These are phyloP conservation scores for Podospora fimiseda DNA, from an alignment of 495 filamentous ascomycete species.

Conservation along the genomic window DNA sequence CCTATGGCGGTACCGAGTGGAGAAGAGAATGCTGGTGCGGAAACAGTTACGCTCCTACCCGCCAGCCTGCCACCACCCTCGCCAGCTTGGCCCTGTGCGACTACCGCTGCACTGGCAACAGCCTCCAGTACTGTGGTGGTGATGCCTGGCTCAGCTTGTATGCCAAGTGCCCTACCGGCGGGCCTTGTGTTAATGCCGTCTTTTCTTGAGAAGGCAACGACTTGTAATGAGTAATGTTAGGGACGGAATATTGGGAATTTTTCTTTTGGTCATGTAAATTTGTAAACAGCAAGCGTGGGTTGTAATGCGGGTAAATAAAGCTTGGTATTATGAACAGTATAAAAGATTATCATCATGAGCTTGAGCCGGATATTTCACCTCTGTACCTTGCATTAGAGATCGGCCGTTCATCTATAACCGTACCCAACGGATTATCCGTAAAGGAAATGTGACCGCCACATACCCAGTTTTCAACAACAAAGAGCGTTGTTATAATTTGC, in stretches of 20 bases:
- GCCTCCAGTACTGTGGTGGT: constrained; percentile 38
- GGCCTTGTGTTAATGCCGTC: constrained; percentile 18
- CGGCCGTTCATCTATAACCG: no score
- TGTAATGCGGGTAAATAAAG: no score
- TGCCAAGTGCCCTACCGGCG: constrained; percentile 18
- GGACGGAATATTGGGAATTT: not conserved
- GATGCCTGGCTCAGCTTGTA: constrained; percentile 29
- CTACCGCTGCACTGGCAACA: constrained; percentile 35
- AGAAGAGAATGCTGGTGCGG: constrained; percentile 63
- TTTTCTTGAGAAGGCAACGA: constrained; percentile 12
- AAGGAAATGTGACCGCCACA: no score
- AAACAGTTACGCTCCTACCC: constrained; percentile 29
- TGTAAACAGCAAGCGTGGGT: no score
- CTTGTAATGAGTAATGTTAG: not conserved
- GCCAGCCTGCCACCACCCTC: constrained; percentile 20
- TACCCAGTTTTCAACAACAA: no score
- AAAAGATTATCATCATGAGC: no score
- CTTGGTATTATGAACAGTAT: no score
- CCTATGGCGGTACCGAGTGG: constrained; percentile 58
- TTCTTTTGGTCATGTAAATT: not conserved
- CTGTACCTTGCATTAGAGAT: no score
- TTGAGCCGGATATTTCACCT: no score
- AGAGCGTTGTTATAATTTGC: no score
- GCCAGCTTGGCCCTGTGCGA: constrained; percentile 28
- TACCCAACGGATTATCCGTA: no score